Evolutionary conservation across 768 basidiomycete genomes (phyloP), one percentile per base, ranked within the genome.

Genomic region (Calocybe cyanea): DNA sequence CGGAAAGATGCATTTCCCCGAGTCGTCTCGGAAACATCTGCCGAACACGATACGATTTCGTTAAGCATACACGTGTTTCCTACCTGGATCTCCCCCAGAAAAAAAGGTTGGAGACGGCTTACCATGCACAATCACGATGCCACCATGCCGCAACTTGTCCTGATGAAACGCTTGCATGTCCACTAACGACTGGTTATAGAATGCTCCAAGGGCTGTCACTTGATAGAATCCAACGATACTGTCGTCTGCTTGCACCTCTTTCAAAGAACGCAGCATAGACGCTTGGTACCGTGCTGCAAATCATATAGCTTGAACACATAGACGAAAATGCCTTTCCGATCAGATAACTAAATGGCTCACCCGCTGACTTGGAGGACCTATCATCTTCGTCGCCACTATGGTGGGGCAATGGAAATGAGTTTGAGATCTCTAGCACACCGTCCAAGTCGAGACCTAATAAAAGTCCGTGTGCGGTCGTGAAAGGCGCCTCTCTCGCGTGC

Each of bases 171-270:
- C 86, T 63, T 90, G 88, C 7, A 86, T 83, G 55, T 93, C 88
- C 38, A 92, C 73, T 39, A 92, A 63, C 7, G 78, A 75, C 62
- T 90, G 88, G 59, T 80, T 88, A 65, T 86, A 87, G 63, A 92
- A 92, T 4, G 89, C 87, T 34, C 90, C 90, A 31, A 91, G 75
- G 7, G 83, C 81, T 20, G 85, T 91, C 35, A 88, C 87, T 60
- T 95, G 91, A 70, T 97, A 97, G 65, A 95, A 92, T 31, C 94
- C 94, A 45, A 96, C 86, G 25, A 93, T 80, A 53, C 84, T 91
- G 66, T 95, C 92, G 58, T 94, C 92, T 30, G 84, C 81, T 57
- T 89, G 86, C 44, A 94, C 92, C 63, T 94, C 92, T 60, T 90
- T 88, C 59, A 97, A 72, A 18, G 87, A 85, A 45, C 87, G 81